Conservation (phyloP, 768 basidiomycete genomes). For the Boletus edulis region DNA sequence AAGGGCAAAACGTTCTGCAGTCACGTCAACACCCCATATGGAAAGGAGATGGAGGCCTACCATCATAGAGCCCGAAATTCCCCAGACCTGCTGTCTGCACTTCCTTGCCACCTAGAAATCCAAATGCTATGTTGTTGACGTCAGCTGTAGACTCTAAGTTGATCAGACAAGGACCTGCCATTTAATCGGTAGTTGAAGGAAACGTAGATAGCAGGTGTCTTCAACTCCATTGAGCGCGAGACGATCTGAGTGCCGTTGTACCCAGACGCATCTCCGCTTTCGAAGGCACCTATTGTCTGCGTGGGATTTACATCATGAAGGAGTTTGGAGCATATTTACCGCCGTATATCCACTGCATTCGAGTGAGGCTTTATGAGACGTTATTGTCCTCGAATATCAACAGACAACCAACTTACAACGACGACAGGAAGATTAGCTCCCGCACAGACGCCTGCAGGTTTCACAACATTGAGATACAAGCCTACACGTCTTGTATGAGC, state of each 20-base stretch:
- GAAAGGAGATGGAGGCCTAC: constrained; percentile 5
- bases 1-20: neutral
- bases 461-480: constrained; percentile 19
- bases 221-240: constrained; percentile 11
- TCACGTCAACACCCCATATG: neutral
- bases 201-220: neutral
- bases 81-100: neutral
- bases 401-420: constrained; percentile 9
- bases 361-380: neutral
- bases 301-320: neutral
- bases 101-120: constrained; percentile 26
- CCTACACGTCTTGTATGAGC: constrained; percentile 14
- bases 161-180: constrained; percentile 4
- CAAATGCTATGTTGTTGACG: constrained; percentile 17
- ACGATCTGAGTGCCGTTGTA: constrained; percentile 20
- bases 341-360: neutral
- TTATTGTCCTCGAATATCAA: neutral
- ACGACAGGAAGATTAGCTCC: constrained; percentile 20
- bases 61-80: constrained; percentile 30
- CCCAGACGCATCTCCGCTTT: neutral
- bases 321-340: neutral
- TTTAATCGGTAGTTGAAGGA: constrained; percentile 8
- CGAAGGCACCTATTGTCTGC: constrained; percentile 9
- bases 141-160: neutral
- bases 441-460: neutral